Evolutionary conservation across 2,329 filamentous ascomycete genomes (phyloP).

Genomic region (Ophiostoma pallidulum): DNA sequence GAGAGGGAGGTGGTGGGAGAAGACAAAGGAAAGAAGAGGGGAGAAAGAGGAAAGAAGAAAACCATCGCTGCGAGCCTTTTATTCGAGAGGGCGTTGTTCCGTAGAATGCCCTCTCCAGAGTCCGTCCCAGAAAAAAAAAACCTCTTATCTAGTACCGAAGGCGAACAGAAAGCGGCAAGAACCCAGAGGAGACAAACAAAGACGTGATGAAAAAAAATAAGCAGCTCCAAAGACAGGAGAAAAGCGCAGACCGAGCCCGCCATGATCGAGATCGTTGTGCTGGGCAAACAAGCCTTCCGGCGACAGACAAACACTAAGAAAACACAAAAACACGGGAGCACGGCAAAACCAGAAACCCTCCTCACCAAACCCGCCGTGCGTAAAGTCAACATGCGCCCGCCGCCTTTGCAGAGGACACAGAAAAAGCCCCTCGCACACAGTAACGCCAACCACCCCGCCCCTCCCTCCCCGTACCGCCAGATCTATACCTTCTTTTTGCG

Average conservation of each 20-base stretch:
- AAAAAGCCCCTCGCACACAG: neutral
- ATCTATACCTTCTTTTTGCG: conserved; percentile 38
- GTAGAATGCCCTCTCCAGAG: neutral
- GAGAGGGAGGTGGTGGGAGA: neutral
- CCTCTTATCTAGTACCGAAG: neutral
- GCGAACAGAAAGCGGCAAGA: neutral
- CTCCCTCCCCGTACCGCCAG: conserved; percentile 12
- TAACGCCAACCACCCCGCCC: neutral
- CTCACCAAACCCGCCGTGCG: neutral
- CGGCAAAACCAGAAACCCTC: no score
- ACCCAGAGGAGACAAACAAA: neutral
- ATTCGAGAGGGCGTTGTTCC: neutral
- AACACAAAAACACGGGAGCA: neutral
- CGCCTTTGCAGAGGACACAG: no score
- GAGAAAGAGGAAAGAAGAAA: neutral
- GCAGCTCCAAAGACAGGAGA: no score
- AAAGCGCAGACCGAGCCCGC: no score
- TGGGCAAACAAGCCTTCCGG: neutral
- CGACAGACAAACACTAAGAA: neutral
- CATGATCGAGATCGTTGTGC: no score
- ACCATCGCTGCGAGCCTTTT: neutral
- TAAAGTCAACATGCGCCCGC: neutral
- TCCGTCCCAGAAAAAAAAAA: neutral
- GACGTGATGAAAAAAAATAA: no score
- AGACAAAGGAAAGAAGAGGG: neutral